These are phyloP conservation scores for Ustilago loliicola DNA, from an alignment of 1,284 basidiomycete genomes.

Conservation along the genomic window DNA sequence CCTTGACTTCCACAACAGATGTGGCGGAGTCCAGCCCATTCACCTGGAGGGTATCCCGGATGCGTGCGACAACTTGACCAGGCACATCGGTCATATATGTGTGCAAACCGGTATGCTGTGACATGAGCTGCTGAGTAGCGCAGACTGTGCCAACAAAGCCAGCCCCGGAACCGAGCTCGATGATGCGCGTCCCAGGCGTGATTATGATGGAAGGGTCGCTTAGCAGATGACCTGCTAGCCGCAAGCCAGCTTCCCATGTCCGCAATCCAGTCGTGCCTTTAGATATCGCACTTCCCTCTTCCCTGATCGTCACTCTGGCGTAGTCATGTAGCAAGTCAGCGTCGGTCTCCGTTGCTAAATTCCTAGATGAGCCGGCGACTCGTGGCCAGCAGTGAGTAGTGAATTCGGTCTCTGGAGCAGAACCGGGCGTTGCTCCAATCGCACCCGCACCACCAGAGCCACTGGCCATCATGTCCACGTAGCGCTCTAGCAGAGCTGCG, in stretches of 20 bases:
- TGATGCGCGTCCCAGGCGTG: constrained; percentile 28
- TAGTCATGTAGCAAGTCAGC: constrained; percentile 24
- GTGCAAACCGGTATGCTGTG: constrained; percentile 6
- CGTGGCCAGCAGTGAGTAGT: constrained; percentile 40
- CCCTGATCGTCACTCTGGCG: constrained; percentile 33
- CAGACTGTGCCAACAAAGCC: constrained; percentile 52
- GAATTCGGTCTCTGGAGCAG: constrained; percentile 35
- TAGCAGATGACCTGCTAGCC: constrained; percentile 42
- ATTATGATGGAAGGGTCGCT: constrained; percentile 27
- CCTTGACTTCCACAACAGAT: constrained; percentile 18
- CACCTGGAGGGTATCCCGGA: constrained; percentile 31
- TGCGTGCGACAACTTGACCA: constrained; percentile 41
- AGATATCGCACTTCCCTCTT: constrained; percentile 49
- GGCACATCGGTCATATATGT: constrained; percentile 51
- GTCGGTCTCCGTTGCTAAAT: background rate
- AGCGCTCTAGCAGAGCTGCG: constrained; percentile 42
- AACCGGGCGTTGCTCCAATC: constrained; percentile 4
- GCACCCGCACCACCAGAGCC: constrained; percentile 10
- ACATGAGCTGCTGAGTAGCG: constrained; percentile 26
- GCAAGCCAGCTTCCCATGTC: constrained; percentile 56
- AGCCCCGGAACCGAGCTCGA: constrained; percentile 57
- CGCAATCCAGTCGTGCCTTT: constrained; percentile 52
- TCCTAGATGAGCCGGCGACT: background rate
- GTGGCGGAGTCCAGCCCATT: constrained; percentile 23
- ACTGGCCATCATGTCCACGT: constrained; percentile 33